A percentile compares a stretch with the other conserved stretches of the same genome.
These are phyloP conservation scores for Bruguiera gymnorhiza DNA, from an alignment of 345 rosid genomes.

Conservation along the genomic window DNA sequence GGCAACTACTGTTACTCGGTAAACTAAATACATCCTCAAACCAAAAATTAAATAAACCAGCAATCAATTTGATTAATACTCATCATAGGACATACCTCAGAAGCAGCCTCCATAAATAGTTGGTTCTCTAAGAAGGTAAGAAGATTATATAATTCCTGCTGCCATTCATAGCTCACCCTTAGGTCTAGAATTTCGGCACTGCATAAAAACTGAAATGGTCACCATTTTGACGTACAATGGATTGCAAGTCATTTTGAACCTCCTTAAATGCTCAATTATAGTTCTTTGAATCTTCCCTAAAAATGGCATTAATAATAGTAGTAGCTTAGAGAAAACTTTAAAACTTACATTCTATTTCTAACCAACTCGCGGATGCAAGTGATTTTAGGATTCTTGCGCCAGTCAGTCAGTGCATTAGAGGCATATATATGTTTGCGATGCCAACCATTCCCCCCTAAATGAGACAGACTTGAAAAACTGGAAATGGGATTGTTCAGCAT, in stretches of 20 bases:
- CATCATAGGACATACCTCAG: constrained; percentile 11
- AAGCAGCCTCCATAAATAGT: constrained; percentile 12
- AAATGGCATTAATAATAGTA: not conserved
- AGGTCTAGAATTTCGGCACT: not conserved
- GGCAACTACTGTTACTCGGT: not conserved
- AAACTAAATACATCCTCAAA: too few species aligned
- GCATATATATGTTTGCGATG: constrained; percentile 1
- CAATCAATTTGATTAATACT: too few species aligned
- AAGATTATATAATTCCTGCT: constrained; percentile 2
- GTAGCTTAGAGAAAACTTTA: not conserved
- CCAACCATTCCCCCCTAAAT: not conserved
- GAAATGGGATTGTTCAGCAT: not conserved
- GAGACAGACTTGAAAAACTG: not conserved
- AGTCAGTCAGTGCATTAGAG: not conserved
- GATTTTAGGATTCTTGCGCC: constrained; percentile 18
- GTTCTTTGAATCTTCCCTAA: not conserved
- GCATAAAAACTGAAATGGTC: not conserved
- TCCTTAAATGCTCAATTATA: not conserved
- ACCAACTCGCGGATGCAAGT: constrained; percentile 14
- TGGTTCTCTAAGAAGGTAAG: constrained; percentile 18
- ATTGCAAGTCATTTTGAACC: not conserved
- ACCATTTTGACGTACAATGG: not conserved
- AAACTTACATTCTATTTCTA: constrained; percentile 20
- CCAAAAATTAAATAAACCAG: too few species aligned
- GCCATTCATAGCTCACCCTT: constrained; percentile 9